Evolutionary conservation across 176 grass and related monocot genomes (phyloP), one percentile per base, ranked within the genome.

Genomic region (Lolium multiflorum): DNA sequence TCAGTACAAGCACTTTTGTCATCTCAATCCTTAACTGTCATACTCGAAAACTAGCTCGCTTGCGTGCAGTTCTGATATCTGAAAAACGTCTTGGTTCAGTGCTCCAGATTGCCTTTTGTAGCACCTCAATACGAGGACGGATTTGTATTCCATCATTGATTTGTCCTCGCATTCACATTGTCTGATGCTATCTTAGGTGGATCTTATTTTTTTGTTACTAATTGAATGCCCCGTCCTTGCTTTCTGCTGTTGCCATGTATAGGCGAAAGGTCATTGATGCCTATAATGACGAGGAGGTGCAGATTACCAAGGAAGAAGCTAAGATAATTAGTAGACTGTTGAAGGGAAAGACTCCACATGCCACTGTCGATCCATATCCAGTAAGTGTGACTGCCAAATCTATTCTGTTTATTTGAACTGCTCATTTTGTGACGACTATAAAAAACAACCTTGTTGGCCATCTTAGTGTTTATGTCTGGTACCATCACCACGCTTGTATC

Each of bases 231-330:
- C 14, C 15, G 39, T 49, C 55, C 73, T 79, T 71, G 38, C 11
- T 77, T 81, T 84, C 21, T 11, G 21, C 65, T 17, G 7, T 60
- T 57, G 17, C 44, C 46, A 50, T 86, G 22, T 90, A 47, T 88
- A 99, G 94, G 94, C 87, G 87, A 83, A 99, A 90, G 72, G 72
- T 99, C 55, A 83, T 88, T 80, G 97, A 99, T 49, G 92, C 89
- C 17, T 97, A 97, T 87, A 99, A 99, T 81, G 92, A 90, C 3
- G 97, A 99, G 66, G 97, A 99, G 82, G 87, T 99, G 67, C 87
- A 99, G 21, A 87, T 99, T 86, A 94, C 92, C 35, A 99, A 93
- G 86, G 89, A 97, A 74, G 94, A 99, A 61, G 86, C 91, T 77
- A 99, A 89, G 81, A 76, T 94, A 75, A 99, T 99, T 69, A 83